Base-by-base conservation (phyloP, 2,329 filamentous ascomycete species). In the Aureobasidium musti region DNA sequence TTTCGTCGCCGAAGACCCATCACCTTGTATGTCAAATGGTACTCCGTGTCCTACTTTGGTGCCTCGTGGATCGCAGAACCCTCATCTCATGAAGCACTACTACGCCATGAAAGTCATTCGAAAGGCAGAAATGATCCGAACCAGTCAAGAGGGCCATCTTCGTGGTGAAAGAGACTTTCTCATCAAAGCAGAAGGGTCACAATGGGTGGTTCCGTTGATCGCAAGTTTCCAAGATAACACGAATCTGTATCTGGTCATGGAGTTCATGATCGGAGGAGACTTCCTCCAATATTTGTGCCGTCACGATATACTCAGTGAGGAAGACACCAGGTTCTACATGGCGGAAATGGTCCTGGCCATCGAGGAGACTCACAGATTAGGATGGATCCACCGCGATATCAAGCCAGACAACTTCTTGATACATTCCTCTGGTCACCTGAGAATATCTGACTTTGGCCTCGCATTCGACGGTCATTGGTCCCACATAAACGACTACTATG, bases 351-450 rank as follows among this genome's bases (percentile, higher is more conserved):
- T 98, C 63, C 81, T 97, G 5, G 96, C 92, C 73, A 89, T 99
- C 28, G 93, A 98, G 77, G 94, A 97, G 77, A 90, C 91, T 0
- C 94, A 98, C 80, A 86, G 86, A 14, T 86, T 97, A 72, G 86
- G 86, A 59, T 97, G 92, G 84, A 97, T 99, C 56, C 95, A 99
- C 76, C 89, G 94, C 21, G 95, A 98, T 77, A 87, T 98, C 75
- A 99, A 99, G 77, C 95, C 94, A 0, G 94, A 98, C 81, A 99
- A 99, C 73, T 98, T 99, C 73, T 83, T 98, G 35, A 92, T 98
- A 72, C 91, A 90, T 10, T 86, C 91, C 0, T 90, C 90, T 21
- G 93, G 95, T 0, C 95, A 99, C 76, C 78, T 98, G 67, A 97
- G 96, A 74, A 97, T 98, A 45, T 96, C 93, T 0, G 95, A 99